Evolutionary conservation across 441 rosid genomes (phyloP), one percentile per base, ranked within the genome.

Genomic region (Manihot esculenta): DNA sequence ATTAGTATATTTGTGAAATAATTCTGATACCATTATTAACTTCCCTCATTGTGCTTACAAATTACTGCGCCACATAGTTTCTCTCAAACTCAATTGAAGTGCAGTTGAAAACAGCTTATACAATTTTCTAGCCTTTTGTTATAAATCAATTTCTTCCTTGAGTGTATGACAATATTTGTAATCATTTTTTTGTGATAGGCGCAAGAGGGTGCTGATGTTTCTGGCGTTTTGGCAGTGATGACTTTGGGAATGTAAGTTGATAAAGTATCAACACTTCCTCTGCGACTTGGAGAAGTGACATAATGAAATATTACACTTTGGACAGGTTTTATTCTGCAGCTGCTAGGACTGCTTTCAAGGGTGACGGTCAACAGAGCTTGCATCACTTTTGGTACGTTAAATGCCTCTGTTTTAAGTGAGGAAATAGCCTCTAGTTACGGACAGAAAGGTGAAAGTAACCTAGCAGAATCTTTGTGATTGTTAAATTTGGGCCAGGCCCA

Each of bases 141-240:
- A 15, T 41, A 48, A 44, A 23, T 51, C 1, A 48, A 15, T 2
- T 48, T 42, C 54, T 10, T 54, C 23, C 49, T 62, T 12, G 30
- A 58, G 30, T 50, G 47, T 62, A 50, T 56, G 64, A 63, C 62
- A 70, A 75, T 33, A 62, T 71, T 76, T 47, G 77, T 51, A 69
- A 14, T 51, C 54, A 21, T 70, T 80, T 73, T 76, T 62, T 55
- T 77, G 66, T 74, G 70, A 66, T 73, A 95, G 99, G 98, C 95
- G 45, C 96, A 95, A 87, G 92, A 84, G 75, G 97, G 92, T 58
- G 80, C 87, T 72, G 89, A 78, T 75, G 85, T 86, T 72, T 92
- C 99, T 70, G 99, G 98, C 58, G 90, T 95, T 80, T 81, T 95
- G 84, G 84, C 98, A 20, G 98, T 95, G 76, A 95, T 95, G 97